Conservation (phyloP, 768 basidiomycete genomes). For the Podaxis carcinomalis region DNA sequence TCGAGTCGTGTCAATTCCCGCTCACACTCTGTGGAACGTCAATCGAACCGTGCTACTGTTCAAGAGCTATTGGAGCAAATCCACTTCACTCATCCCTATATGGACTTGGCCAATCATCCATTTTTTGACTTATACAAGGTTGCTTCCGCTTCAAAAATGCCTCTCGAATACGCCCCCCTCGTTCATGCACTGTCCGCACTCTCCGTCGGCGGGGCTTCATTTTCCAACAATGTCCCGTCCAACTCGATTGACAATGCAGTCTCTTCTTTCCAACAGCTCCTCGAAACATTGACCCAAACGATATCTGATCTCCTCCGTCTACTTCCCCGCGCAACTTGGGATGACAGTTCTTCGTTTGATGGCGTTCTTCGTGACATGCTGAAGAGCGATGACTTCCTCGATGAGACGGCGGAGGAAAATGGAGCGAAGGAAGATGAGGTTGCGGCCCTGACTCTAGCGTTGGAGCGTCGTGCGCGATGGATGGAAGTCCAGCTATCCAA, state of each 20-base stretch:
- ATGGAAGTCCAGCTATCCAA: conserved; percentile 91
- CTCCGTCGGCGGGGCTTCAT: conserved; percentile 81
- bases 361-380: conserved; percentile 85
- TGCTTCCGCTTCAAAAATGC: conserved; percentile 74
- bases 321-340: conserved; percentile 86
- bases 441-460: conserved; percentile 73
- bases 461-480: conserved; percentile 88
- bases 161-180: conserved; percentile 78
- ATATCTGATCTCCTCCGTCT: conserved; percentile 83
- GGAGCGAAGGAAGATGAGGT: conserved; percentile 78
- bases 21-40: conserved; percentile 56
- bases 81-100: conserved; percentile 50
- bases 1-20: conserved; percentile 55
- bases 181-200: conserved; percentile 84
- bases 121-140: conserved; percentile 74
- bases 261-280: conserved; percentile 82
- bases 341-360: conserved; percentile 86
- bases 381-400: conserved; percentile 82
- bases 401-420: conserved; percentile 64
- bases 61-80: conserved; percentile 69
- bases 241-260: conserved; percentile 90
- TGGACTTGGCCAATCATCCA: conserved; percentile 66
- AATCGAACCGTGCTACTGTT: conserved; percentile 43
- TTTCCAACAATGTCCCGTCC: conserved; percentile 78
- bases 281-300: conserved; percentile 86